Conservation (phyloP, 2,329 filamentous ascomycete genomes). For the Fusarium sp. region DNA sequence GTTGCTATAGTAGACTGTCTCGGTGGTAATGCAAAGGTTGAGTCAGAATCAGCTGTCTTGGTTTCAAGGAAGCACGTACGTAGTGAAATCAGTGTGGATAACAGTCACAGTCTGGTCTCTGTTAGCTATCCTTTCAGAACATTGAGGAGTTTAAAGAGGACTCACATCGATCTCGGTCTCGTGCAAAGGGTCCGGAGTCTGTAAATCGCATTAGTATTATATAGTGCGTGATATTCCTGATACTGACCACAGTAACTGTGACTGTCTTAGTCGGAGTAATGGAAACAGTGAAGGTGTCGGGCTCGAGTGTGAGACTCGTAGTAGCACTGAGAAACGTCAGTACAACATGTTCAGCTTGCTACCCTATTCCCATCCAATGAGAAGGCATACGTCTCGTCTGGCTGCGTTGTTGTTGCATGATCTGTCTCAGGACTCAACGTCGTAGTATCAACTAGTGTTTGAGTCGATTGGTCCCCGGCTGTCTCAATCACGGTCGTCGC, state of each 20-base stretch:
- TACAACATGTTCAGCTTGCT: no score
- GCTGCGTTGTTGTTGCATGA: background rate
- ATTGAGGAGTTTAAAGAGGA: no score
- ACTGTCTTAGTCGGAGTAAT: background rate
- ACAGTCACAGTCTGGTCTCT: background rate
- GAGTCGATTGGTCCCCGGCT: background rate
- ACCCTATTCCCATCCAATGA: no score
- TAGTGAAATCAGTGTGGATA: background rate
- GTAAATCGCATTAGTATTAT: background rate
- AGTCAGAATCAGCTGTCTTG: background rate
- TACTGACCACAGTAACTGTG: background rate
- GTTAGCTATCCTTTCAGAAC: accelerated
- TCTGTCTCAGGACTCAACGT: background rate
- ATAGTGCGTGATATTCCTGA: no score
- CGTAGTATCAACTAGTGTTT: background rate
- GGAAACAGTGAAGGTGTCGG: background rate
- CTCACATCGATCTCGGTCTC: background rate
- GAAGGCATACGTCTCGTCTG: background rate
- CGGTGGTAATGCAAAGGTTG: background rate
- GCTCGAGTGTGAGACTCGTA: background rate
- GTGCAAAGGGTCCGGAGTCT: background rate
- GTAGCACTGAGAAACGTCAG: background rate
- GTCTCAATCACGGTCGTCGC: background rate
- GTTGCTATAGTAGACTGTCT: background rate
- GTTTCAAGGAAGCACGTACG: background rate